These are phyloP conservation scores for Xylariaceae sp. DNA, from an alignment of 2,329 filamentous ascomycete species.

Conservation along the genomic window DNA sequence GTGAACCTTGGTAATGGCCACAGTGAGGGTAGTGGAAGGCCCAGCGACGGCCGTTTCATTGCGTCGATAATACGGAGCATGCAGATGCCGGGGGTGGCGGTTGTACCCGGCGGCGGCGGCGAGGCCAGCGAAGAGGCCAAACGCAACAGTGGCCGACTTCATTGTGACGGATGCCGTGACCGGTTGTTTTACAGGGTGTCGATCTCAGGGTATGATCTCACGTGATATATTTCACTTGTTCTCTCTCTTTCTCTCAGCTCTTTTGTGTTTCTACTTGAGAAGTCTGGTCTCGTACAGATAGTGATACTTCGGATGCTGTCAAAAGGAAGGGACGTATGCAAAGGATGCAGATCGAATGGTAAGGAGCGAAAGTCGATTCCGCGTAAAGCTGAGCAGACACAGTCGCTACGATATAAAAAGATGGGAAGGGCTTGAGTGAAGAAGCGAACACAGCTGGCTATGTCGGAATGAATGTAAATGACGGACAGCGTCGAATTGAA, in stretches of 20 bases:
- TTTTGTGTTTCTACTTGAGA: slow-evolving; percentile 13
- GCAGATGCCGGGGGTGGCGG: slow-evolving; percentile 29
- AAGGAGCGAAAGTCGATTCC: slow-evolving; percentile 35
- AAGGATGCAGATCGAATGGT: slow-evolving; percentile 22
- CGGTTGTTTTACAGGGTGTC: neutral
- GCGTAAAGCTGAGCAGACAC: slow-evolving; percentile 27
- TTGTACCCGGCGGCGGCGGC: slow-evolving; percentile 30
- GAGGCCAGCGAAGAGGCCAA: slow-evolving; percentile 30
- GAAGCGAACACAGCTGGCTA: slow-evolving; percentile 26
- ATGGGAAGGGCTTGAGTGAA: slow-evolving; percentile 18
- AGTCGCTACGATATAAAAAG: slow-evolving; percentile 23
- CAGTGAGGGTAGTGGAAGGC: slow-evolving; percentile 29
- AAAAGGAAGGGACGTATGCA: slow-evolving; percentile 30
- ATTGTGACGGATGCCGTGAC: slow-evolving; percentile 22
- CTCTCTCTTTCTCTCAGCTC: neutral
- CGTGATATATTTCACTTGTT: neutral
- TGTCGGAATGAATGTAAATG: slow-evolving; percentile 28
- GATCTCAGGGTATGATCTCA: neutral
- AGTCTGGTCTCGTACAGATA: slow-evolving; percentile 25
- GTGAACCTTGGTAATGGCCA: slow-evolving; percentile 27
- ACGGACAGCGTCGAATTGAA: slow-evolving; percentile 27
- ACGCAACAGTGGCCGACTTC: slow-evolving; percentile 31
- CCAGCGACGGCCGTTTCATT: slow-evolving; percentile 22
- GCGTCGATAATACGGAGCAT: slow-evolving; percentile 25
- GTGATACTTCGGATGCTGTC: slow-evolving; percentile 27